Evolutionary conservation across 2,329 filamentous ascomycete genomes (phyloP).

Genomic region (Fusarium dimerum): DNA sequence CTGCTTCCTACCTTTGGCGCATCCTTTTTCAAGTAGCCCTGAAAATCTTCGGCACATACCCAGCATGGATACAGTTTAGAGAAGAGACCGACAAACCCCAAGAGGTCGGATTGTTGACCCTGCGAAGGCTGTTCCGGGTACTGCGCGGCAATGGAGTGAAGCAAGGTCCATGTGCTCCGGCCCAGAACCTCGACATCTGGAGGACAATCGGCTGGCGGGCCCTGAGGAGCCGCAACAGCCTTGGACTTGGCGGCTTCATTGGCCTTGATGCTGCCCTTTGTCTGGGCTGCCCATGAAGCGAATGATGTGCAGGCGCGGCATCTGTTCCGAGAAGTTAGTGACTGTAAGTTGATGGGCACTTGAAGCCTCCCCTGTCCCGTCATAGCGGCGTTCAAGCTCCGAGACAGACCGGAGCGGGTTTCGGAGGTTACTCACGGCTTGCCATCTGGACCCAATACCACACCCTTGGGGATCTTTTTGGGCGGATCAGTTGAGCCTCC

Average conservation of each 20-base stretch:
- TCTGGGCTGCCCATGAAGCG: slow-evolving; percentile 53
- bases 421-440: slow-evolving; percentile 67
- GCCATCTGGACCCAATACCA: slow-evolving; percentile 77
- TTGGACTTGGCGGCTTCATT: slow-evolving; percentile 35
- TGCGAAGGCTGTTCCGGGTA: slow-evolving; percentile 74
- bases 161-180: slow-evolving; percentile 86
- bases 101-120: slow-evolving; percentile 73
- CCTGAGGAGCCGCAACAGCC: slow-evolving; percentile 29
- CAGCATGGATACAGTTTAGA: slow-evolving; percentile 92
- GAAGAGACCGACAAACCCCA: slow-evolving; percentile 77
- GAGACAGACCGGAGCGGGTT: not conserved
- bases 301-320: slow-evolving; percentile 38
- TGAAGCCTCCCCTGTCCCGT: too few relatives aligned
- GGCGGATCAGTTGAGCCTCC: slow-evolving; percentile 37
- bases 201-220: slow-evolving; percentile 69
- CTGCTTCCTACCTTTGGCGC: slow-evolving; percentile 60
- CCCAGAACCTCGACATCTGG: slow-evolving; percentile 88
- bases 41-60: slow-evolving; percentile 92
- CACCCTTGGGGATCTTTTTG: slow-evolving; percentile 66
- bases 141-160: slow-evolving; percentile 86
- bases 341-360: too few relatives aligned
- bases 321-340: slow-evolving; percentile 23
- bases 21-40: slow-evolving; percentile 73
- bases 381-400: too few relatives aligned
- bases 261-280: slow-evolving; percentile 42